phyloP scores from a whole-genome alignment of 768 basidiomycete species.

The Boletus reticulatus region DNA sequence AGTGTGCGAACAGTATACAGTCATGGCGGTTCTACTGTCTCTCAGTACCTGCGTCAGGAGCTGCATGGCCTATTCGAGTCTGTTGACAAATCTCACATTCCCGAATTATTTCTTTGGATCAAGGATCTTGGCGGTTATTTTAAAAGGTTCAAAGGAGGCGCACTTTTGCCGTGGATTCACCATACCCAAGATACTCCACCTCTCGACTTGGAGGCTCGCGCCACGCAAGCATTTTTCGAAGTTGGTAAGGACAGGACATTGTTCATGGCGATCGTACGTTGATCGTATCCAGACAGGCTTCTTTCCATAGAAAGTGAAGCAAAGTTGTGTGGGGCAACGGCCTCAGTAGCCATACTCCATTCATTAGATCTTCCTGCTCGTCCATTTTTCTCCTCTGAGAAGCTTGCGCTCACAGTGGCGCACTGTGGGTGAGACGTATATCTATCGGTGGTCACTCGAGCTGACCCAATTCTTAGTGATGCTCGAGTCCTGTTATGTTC shows the following conservation, averaged over 20 bases:
- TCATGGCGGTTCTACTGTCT: conserved; percentile 89
- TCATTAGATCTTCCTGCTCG: conserved; percentile 76
- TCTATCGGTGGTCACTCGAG: not conserved
- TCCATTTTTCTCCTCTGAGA: conserved; percentile 81
- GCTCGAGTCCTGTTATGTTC: conserved; percentile 85
- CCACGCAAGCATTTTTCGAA: conserved; percentile 85
- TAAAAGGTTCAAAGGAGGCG: conserved; percentile 82
- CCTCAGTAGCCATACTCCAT: conserved; percentile 89
- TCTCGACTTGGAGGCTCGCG: conserved; percentile 80
- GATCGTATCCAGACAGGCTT: conserved; percentile 54
- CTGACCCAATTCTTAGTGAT: conserved; percentile 52
- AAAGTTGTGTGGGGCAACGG: conserved; percentile 83
- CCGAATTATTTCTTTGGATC: conserved; percentile 73
- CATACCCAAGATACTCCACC: conserved; percentile 28
- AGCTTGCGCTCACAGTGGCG: conserved; percentile 79
- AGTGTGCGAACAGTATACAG: conserved; percentile 39
- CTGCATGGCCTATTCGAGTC: conserved; percentile 83
- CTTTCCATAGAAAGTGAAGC: conserved; percentile 68
- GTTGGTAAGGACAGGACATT: conserved; percentile 40
- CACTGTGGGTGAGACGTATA: conserved; percentile 74
- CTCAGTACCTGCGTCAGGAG: conserved; percentile 82
- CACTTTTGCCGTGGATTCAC: conserved; percentile 63
- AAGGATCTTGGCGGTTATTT: conserved; percentile 89
- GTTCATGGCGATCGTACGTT: conserved; percentile 1
- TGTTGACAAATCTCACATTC: conserved; percentile 66